Evolutionary conservation across 768 basidiomycete species (phyloP).

Genomic region (Amanita phalloides): DNA sequence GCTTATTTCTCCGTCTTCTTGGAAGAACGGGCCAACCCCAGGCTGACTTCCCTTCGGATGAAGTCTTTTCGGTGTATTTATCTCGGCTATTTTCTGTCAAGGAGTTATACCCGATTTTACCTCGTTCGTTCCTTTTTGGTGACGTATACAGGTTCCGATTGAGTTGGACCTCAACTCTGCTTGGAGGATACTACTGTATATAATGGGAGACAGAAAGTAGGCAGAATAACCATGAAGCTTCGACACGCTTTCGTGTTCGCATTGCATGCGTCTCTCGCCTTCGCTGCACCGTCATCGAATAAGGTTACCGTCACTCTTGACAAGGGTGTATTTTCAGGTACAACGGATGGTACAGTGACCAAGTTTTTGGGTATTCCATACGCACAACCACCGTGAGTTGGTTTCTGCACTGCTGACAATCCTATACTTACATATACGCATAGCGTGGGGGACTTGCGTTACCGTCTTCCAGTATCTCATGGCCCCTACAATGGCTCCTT

Average conservation of each 20-base stretch:
- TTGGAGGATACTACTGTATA: no score
- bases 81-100: no score
- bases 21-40: no score
- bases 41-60: no score
- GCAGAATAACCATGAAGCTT: background rate
- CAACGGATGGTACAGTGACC: conserved; percentile 11
- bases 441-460: conserved; percentile 24
- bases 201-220: no score
- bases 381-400: conserved; percentile 24
- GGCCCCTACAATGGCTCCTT: conserved; percentile 19
- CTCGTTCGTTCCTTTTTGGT: no score
- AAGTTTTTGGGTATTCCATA: conserved; percentile 29
- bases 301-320: conserved; percentile 16
- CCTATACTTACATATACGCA: background rate
- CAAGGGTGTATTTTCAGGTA: conserved; percentile 20
- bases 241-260: background rate
- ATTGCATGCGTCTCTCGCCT: background rate
- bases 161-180: no score
- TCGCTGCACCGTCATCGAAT: background rate
- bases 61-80: no score
- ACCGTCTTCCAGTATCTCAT: conserved; percentile 20
- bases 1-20: no score
- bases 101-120: no score
- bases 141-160: no score
- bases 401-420: background rate